Evolutionary conservation across 371 early-diverging fungal species (phyloP), one percentile per base, ranked within the genome.

Genomic region (Smittium culicis): DNA sequence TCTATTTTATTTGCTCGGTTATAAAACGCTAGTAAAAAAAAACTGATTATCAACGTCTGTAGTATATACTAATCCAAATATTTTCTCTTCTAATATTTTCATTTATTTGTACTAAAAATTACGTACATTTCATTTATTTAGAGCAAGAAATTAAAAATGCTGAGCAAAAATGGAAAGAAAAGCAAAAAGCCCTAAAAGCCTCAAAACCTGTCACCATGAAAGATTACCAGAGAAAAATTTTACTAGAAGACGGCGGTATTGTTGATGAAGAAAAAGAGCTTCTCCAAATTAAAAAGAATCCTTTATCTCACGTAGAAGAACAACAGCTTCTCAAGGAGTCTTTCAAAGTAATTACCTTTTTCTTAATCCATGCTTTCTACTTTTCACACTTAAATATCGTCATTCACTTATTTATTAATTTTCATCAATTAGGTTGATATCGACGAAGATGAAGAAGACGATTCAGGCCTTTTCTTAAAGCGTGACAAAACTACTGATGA

Each of bases 241-340:
- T 92, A 55, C 70, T 91, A 32, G 83, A 87, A 69, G 82, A 84
- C 54, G 87, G 88, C 11, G 90, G 88, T 35, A 80, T 86, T 25
- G 82, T 86, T 5, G 85, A 86, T 34, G 82, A 80, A 54, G 76
- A 79, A 14, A 71, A 76, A 69, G 78, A 61, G 68, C 28, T 71
- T 70, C 67, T 8, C 74, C 79, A 34, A 76, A 45, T 20, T 20
- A 68, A 1, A 34, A 73, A 25, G 57, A 65, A 70, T 0, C 67
- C 64, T 25, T 69, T 81, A 77, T 88, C 96, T 0, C 88, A 88
- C 71, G 82, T 80, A 8, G 83, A 92, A 73, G 94, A 96, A 73
- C 93, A 94, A 73, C 85, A 83, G 35, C 74, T 83, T n/a, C 67
- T 96, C 66, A 88, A 87, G 69, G 78, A 84, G 55, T 86, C 82